phyloP scores from a whole-genome alignment of 2,329 filamentous ascomycete species.

The Fusarium torulosum region DNA sequence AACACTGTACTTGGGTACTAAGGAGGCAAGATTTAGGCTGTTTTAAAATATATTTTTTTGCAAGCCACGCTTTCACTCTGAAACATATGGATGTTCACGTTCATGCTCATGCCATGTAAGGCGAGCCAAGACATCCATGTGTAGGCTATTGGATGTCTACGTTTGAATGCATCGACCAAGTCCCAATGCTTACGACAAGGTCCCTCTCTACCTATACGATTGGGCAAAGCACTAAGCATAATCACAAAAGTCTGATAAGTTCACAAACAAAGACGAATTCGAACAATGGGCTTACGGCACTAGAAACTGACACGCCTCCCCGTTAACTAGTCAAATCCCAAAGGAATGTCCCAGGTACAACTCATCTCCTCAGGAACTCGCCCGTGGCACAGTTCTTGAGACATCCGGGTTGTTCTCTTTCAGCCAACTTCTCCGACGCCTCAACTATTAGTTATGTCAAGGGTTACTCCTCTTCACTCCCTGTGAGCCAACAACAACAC shows the following conservation, averaged over 20 bases:
- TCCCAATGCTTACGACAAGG: not conserved
- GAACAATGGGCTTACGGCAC: constrained; percentile 21
- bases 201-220: not conserved
- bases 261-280: not conserved
- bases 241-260: not conserved
- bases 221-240: not conserved
- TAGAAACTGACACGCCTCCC: constrained; percentile 28
- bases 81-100: constrained; percentile 36
- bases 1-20: not conserved
- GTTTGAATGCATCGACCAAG: constrained; percentile 6
- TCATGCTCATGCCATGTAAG: constrained; percentile 35
- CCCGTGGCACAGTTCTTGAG: constrained; percentile 15
- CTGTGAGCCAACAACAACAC: constrained; percentile 24
- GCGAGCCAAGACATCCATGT: constrained; percentile 5
- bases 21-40: not conserved
- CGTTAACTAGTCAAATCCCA: constrained; percentile 14
- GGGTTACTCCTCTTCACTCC: constrained; percentile 3
- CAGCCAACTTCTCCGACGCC: constrained; percentile 43
- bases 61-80: constrained; percentile 21
- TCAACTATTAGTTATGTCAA: constrained; percentile 30
- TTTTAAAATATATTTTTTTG: constrained; percentile 8
- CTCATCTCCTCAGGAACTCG: constrained; percentile 1
- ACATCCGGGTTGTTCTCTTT: constrained; percentile 35
- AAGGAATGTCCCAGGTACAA: constrained; percentile 3
- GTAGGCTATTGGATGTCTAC: no score